Evolutionary conservation across 306 rosid genomes (phyloP).

Genomic region (Ceratonia siliqua): DNA sequence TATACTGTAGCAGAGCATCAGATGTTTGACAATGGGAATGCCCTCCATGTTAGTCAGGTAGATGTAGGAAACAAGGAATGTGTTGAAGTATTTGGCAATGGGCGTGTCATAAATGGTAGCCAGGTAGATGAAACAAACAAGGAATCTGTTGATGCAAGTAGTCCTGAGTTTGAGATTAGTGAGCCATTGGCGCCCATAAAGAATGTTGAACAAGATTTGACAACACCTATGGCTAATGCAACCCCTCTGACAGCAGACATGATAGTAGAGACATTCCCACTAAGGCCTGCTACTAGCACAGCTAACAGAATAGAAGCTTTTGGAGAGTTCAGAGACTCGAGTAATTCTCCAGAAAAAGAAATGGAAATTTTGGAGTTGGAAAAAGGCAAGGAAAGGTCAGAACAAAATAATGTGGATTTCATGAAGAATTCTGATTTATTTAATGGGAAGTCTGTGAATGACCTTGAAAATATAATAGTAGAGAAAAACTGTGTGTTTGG

Average conservation of each 20-base stretch:
- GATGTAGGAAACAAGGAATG: conserved; percentile 9
- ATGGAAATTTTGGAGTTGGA: conserved; percentile 30
- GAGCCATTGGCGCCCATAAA: conserved; percentile 38
- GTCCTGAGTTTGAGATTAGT: conserved; percentile 29
- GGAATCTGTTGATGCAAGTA: conserved; percentile 32
- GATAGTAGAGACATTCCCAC: conserved; percentile 79
- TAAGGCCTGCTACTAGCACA: conserved; percentile 43
- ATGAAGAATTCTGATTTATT: conserved; percentile 18
- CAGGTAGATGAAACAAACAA: conserved; percentile 34
- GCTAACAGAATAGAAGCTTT: conserved; percentile 36
- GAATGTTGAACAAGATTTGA: conserved; percentile 40
- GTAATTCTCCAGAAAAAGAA: conserved; percentile 37
- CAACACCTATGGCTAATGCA: conserved; percentile 35
- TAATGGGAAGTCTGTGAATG: conserved; percentile 42
- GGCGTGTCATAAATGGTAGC: conserved; percentile 38
- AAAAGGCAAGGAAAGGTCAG: conserved; percentile 32
- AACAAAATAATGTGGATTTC: conserved; percentile 32
- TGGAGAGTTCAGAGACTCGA: conserved; percentile 37
- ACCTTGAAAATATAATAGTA: conserved; percentile 32
- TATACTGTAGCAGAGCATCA: conserved; percentile 23
- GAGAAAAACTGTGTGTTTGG: conserved; percentile 31
- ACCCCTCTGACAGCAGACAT: conserved; percentile 44
- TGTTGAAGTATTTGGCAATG: conserved; percentile 23
- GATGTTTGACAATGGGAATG: conserved; percentile 5
- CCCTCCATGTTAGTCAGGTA: conserved; percentile 39